Percentiles rank a stretch among this genome's conserved stretches.
These are phyloP conservation scores for Podaxis sp. DNA, from an alignment of 768 basidiomycete species.

Conservation along the genomic window DNA sequence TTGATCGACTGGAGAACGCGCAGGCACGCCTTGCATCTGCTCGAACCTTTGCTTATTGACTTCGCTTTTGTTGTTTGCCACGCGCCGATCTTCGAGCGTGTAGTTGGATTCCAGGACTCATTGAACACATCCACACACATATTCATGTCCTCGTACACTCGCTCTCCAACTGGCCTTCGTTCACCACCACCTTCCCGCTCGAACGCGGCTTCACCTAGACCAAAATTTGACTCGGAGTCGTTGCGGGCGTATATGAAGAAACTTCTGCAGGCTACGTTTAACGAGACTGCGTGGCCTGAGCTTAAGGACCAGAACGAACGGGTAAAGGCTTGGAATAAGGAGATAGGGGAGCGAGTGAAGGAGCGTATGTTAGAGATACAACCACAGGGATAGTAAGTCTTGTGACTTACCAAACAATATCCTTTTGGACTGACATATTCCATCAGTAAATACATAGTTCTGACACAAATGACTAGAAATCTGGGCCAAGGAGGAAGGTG, in stretches of 20 bases:
- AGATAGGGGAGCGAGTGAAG: constrained; percentile 82
- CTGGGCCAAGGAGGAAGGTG: constrained; percentile 83
- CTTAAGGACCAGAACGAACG: constrained; percentile 61
- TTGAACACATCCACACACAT: constrained; percentile 16
- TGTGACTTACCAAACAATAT: constrained; percentile 7
- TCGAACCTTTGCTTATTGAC: not conserved
- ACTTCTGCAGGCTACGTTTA: constrained; percentile 68
- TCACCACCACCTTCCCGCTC: constrained; percentile 65
- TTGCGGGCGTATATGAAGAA: constrained; percentile 82
- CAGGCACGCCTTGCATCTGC: not conserved
- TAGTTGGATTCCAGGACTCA: too few species aligned
- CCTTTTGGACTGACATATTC: constrained; percentile 13
- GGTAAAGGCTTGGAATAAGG: constrained; percentile 75
- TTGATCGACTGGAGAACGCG: not conserved
- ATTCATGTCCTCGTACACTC: constrained; percentile 12
- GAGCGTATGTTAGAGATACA: constrained; percentile 85
- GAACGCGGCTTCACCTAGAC: constrained; percentile 51
- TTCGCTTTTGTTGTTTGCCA: not conserved
- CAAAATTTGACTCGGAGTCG: constrained; percentile 71
- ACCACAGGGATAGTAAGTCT: constrained; percentile 76
- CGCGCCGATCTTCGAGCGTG: constrained; percentile 6
- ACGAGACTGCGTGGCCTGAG: constrained; percentile 64
- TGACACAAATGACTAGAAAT: constrained; percentile 85
- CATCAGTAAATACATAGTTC: constrained; percentile 79
- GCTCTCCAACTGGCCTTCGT: constrained; percentile 44